Evolutionary conservation across 805 yeast genomes (phyloP).

Genomic region (Tetrapisispora arboricola): DNA sequence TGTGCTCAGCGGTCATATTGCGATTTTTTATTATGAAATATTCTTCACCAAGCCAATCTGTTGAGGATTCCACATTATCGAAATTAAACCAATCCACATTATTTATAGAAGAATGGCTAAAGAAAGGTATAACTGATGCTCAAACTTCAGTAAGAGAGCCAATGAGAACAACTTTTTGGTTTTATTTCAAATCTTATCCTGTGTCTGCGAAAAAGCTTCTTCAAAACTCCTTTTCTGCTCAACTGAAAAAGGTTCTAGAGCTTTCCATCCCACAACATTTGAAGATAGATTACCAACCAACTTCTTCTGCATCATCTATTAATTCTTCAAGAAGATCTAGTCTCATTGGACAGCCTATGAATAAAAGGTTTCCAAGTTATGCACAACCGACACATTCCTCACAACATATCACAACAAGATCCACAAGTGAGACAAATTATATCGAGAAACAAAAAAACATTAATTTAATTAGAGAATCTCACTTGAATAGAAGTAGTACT

Average conservation of each 20-base stretch:
- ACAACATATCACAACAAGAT: constrained; percentile 9
- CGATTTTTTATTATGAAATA: constrained; percentile 50
- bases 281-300: constrained; percentile 14
- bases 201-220: constrained; percentile 36
- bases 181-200: constrained; percentile 46
- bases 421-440: constrained; percentile 18
- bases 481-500: background rate
- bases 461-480: constrained; percentile 1
- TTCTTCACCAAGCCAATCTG: constrained; percentile 11
- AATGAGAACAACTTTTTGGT: constrained; percentile 70
- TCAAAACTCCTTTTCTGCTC: constrained; percentile 17
- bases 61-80: background rate
- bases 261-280: constrained; percentile 40
- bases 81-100: constrained; percentile 28
- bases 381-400: constrained; percentile 25
- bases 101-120: constrained; percentile 38
- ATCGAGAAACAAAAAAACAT: constrained; percentile 7
- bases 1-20: constrained; percentile 61
- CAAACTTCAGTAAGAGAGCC: constrained; percentile 70
- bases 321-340: constrained; percentile 38
- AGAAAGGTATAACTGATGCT: constrained; percentile 64
- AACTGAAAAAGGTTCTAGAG: constrained; percentile 47
- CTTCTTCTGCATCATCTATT: constrained; percentile 12
- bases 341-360: constrained; percentile 9
- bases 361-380: constrained; percentile 21